Evolutionary conservation across 805 yeast genomes (phyloP), one percentile per base, ranked within the genome.

Genomic region (Pichia manshurica): DNA sequence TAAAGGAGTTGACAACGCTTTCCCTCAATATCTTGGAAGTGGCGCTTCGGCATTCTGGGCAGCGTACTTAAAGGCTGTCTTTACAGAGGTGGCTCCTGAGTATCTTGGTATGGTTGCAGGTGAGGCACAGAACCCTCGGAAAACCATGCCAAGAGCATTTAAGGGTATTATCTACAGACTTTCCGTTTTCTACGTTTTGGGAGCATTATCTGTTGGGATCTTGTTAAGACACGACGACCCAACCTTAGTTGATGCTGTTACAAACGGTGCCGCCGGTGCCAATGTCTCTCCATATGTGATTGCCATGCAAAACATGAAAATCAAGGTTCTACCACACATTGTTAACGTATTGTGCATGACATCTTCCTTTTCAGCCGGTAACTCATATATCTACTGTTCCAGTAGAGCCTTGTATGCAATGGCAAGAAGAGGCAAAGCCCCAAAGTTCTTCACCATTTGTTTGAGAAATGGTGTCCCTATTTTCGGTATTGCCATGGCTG

Each of bases 31-130:
- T 60, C 63, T 70, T 34, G 74, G 76, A 10, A 62, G 72, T 5
- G 90, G 90, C 0, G 59, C 62, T 0, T 77, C 82, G 56, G 95
- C 91, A 1, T 85, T 84, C 57, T 64, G 84, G 56, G 74, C 81
- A 0, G 83, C 90, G 51, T 63, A 86, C 40, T 73, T 78, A 45
- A 79, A 78, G 51, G 95, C 95, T 7, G 71, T 84, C 25, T 87
- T 83, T 62, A 84, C 93, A 1, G 57, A 56, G 13, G 87, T 87
- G 3, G 96, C 95, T 0, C 95, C 96, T 2, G 96, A 88, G 64
- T 84, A 85, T 56, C 77, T 88, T 32, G 75, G 91, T 1, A 82
- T 85, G 85, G 79, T 87, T 31, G 95, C 95, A 3, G 88, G 95
- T 41, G 96, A 88, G 62, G 95, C 95, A 9, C 58, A 54, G 35